phyloP scores from a whole-genome alignment of 345 rosid genomes.

The Citrus mangshanensis region DNA sequence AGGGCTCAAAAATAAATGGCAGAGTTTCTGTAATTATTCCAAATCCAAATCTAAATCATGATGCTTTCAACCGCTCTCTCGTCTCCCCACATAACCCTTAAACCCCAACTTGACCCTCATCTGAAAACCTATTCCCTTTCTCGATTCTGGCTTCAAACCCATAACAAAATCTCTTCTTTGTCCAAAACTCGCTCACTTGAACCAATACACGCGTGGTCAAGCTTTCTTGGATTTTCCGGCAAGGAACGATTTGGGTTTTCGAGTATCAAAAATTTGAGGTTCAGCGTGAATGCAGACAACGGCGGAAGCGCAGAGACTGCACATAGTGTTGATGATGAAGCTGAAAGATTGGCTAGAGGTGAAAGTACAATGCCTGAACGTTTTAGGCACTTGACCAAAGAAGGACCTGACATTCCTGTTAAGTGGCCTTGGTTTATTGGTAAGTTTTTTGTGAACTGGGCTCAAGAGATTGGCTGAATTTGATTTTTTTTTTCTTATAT shows the following conservation, averaged over 20 bases:
- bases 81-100: constrained; percentile 11
- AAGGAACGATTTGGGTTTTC: constrained; percentile 15
- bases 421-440: constrained; percentile 90
- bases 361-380: constrained; percentile 89
- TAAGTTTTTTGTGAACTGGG: constrained; percentile 24
- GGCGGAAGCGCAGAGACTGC: constrained; percentile 22
- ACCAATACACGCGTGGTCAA: neutral
- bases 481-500: neutral
- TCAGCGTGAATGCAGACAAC: constrained; percentile 35
- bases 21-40: neutral
- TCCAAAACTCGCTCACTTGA: constrained; percentile 6
- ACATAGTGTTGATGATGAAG: constrained; percentile 43
- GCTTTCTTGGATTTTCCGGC: neutral
- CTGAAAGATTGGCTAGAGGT: constrained; percentile 50
- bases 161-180: neutral
- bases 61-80: constrained; percentile 5
- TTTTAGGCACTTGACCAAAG: constrained; percentile 76
- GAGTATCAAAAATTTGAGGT: constrained; percentile 16
- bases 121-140: constrained; percentile 14
- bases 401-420: constrained; percentile 66
- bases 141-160: constrained; percentile 5
- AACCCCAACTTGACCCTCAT: neutral
- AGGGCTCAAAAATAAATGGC: neutral
- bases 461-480: neutral
- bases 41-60: neutral